Base-by-base conservation (phyloP, 2,329 filamentous ascomycete genomes). In the Scedosporium dehoogii region DNA sequence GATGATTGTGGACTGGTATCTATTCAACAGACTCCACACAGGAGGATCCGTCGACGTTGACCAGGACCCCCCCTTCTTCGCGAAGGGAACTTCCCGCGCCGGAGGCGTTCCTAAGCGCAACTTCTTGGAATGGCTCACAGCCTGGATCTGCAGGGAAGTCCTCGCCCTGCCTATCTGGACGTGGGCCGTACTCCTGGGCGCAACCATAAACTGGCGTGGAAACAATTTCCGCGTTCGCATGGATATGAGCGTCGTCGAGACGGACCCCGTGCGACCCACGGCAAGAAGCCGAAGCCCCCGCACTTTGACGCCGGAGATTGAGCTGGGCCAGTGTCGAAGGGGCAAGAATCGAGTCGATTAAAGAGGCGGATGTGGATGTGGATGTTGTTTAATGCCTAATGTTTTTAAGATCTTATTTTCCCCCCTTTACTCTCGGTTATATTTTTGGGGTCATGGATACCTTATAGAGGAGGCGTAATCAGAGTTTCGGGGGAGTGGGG, bases 161-260 rank as follows among this genome's bases (percentile, higher is more conserved):
- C 78, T 97, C 7, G 92, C 94, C 0, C 78, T 96, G 56, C 92
- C 92, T 0, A 88, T 99, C 64, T 99, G 94, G 94, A 77, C 85
- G 0, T 92, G 88, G 84, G 94, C 94, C 0, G 90, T 97, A 21
- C 85, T 91, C 68, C 88, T 93, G n/a, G 94, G 94, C 0, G 85
- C 89, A 1, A 93, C 87, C 0, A 91, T 99, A 0, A 84, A 84
- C 60, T 99, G 94, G 96, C 80, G 94, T 62, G 93, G 92, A 0
- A 87, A 87, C 69, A 82, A 79, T 29, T 97, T 97, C 72, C 84
- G 83, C 68, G 92, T 97, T 1, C 85, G 88, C 1, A 81, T 91
- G 67, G 90, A 97, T 72, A 93, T 93, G 81, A 90, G 86, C 59
- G 93, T 96, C 1, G 77, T 80, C 4, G 78, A 79, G 25, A 68